Base-by-base conservation (phyloP, 345 rosid species). In the Eucalyptus sideroxylon region DNA sequence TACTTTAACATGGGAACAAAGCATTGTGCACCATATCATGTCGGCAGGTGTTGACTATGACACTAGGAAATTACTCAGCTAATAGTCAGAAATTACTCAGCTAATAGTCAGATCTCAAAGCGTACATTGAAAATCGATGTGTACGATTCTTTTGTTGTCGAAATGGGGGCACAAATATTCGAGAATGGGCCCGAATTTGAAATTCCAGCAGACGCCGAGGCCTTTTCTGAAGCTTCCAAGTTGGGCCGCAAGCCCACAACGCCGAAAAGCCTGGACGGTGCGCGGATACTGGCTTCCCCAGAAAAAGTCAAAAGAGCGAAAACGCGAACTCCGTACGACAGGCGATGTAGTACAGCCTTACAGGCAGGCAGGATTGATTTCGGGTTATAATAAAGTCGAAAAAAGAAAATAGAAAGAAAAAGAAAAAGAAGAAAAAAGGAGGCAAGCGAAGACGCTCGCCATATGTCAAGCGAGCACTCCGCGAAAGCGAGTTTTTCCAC, bases 61-160 rank as follows among this genome's bases (percentile, higher is more conserved):
- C 34, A 65, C 21, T n/a, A 65, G 21, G 7, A 69, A 69, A 69
- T 17, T 34, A 17, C 44, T 9, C 24, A 9, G 24, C 81, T 9
- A 14, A 9, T 69, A 9, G 13, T 9, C 11, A 34, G 44, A 34
- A 40, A 5, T 40, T 40, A 40, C 42, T 40, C 42, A 9, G 23
- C 81, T 9, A 15, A 9, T 69, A 9, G 14, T 9, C 12, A 34
- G 44, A 34, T 53, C 34, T 69, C 81, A 34, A 69, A 69, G 34
- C 5, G 81, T 5, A 9, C 44, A 9, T 34, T 34, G 2, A 69
- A 34, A 53, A 53, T 53, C 59, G 26, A 53, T 51, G 69, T 0
- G 69, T 2, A 62, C 34, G 0, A 14, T 6, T 30, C 17, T 26
- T 60, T 26, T 11, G 67, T 53, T 2, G 59, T 60, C 0, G 11